phyloP scores from a whole-genome alignment of 2,329 filamentous ascomycete genomes.

The Emmonsia crescens region DNA sequence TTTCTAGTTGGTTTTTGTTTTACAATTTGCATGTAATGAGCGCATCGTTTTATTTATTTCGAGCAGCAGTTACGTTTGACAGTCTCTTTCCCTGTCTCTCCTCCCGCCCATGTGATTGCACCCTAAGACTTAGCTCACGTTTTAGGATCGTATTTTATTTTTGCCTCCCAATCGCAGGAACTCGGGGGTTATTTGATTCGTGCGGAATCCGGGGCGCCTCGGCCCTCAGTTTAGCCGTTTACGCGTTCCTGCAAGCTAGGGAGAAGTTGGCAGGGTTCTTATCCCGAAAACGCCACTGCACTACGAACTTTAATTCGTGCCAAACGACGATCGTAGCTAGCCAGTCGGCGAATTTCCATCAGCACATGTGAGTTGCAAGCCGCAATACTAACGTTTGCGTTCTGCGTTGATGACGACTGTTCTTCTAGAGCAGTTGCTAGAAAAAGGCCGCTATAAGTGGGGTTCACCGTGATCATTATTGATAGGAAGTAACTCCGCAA shows the following conservation, averaged over 20 bases:
- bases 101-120: neutral
- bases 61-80: neutral
- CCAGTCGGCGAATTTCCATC: neutral
- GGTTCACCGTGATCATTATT: neutral
- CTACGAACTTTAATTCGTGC: neutral
- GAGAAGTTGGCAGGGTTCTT: too few relatives aligned
- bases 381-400: neutral
- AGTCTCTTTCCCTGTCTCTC: neutral
- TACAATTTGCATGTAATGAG: neutral
- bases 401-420: neutral
- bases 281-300: neutral
- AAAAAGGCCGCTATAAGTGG: too few relatives aligned
- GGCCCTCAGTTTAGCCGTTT: neutral
- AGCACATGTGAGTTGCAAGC: neutral
- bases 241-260: neutral
- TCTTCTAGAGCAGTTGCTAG: neutral
- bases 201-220: neutral
- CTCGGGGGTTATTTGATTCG: neutral
- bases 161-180: neutral
- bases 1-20: neutral
- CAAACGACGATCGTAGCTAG: neutral
- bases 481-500: neutral
- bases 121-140: neutral
- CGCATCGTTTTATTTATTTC: neutral
- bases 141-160: neutral